phyloP scores from a whole-genome alignment of 2,329 filamentous ascomycete genomes.

The Fusarium avenaceum region DNA sequence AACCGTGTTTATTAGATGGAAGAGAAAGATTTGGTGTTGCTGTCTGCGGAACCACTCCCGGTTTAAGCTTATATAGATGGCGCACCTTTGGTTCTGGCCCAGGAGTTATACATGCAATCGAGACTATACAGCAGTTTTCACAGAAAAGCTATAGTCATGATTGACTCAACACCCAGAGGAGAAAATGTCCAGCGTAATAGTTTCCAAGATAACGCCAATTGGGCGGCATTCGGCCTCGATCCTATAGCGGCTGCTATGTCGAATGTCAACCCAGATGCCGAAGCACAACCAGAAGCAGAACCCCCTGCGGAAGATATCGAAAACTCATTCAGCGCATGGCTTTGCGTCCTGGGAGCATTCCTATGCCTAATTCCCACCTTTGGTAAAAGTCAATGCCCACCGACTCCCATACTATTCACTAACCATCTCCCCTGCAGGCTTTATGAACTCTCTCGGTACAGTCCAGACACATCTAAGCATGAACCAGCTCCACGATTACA shows the following conservation, averaged over 20 bases:
- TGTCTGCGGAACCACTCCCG: constrained; percentile 22
- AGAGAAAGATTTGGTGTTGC: constrained; percentile 3
- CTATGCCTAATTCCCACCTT: constrained; percentile 43
- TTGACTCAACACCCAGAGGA: not conserved
- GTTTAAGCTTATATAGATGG: constrained; percentile 14
- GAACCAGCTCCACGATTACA: constrained; percentile 60
- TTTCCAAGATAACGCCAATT: constrained; percentile 19
- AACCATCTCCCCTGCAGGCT: constrained; percentile 52
- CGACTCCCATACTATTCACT: not conserved
- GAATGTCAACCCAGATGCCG: constrained; percentile 32
- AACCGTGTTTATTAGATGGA: not conserved
- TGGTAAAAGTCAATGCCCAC: constrained; percentile 24
- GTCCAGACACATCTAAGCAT: constrained; percentile 61
- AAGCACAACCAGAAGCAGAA: constrained; percentile 26
- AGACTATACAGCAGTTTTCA: not conserved
- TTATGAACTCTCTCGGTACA: constrained; percentile 63
- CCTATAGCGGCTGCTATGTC: constrained; percentile 35
- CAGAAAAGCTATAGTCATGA: constrained; percentile 6
- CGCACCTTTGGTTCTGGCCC: not conserved
- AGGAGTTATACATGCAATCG: not conserved
- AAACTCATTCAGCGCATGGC: constrained; percentile 39
- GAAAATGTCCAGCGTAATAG: not conserved
- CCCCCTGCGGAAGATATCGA: constrained; percentile 33
- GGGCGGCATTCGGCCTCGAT: constrained; percentile 37
- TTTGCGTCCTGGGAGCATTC: constrained; percentile 46